Evolutionary conservation across 345 rosid genomes (phyloP), one percentile per base, ranked within the genome.

Genomic region (Leavenworthia alabamica): DNA sequence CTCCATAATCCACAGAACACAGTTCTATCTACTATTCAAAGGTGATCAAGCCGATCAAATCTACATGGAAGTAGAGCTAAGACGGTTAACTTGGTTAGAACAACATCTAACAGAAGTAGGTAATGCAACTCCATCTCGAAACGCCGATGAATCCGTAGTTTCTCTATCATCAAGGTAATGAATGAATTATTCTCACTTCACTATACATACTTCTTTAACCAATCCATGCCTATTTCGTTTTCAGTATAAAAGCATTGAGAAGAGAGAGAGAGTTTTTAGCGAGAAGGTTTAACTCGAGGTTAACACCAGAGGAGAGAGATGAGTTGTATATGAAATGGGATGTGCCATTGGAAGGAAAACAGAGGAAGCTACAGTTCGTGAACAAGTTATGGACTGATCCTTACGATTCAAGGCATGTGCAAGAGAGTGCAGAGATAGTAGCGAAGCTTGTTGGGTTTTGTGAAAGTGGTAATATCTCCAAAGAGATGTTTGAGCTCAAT

Each of bases 401-500:
- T 69, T 84, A 83, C 35, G 97, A 94, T 56, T 60, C 93, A 39
- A 91, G 70, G 51, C 89, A 94, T 63, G 67, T 94, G 66, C 80
- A 94, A 56, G 96, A 93, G 73, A 93, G 99, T 73, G 96, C 99
- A 43, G 92, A 84, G 73, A 89, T 87, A 33, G 97, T 94, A 32
- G 99, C 97, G 20, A 94, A 75, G 77, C 90, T 94, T 22, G 97
- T 94, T 19, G 97, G 99, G 44, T 84, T 90, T 73, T 77, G 87
- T 15, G 96, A 82, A 74, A 80, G 88, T 14, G 97, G 93, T 5
- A 86, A 86, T 72, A 77, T 94, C 68, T 81, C 99, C 6, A 94
- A 90, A 75, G 97, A 90, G 82, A 94, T 94, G 99, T 94, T 94
- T 67, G 97, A 94, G 75, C 99, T 94, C 70, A 94, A 94, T 62